Base-by-base conservation (phyloP, 441 rosid genomes). In the Croton laevigatus region DNA sequence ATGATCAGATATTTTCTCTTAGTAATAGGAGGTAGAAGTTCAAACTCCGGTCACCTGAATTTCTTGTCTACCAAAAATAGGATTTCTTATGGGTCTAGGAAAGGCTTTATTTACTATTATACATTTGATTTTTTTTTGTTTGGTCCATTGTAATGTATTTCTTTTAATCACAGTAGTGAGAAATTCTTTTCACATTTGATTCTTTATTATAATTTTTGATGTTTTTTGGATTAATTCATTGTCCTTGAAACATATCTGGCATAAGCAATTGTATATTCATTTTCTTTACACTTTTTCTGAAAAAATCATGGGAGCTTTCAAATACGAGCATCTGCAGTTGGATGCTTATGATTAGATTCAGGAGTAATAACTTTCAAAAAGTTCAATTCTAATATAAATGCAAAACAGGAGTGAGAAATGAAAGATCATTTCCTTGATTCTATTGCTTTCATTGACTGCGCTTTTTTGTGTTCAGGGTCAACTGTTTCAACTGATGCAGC, bases 401-500 rank as follows among this genome's bases (percentile, higher is more conserved):
- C 32, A 27, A 27, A 27, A 27, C 32, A 1, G 1, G 32, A 27
- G 32, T 27, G 32, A 27, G 32, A 27, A 27, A 27, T 27, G 32
- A 27, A 27, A 1, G 32, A 27, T 1, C 44, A 6, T 40, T 40
- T 66, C 38, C 5, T 6, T 48, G 66, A 23, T 9, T 4, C 13
- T 65, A 51, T 60, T 68, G 16, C 72, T 61, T 75, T 65, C 60
- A 60, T 42, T 71, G 62, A 71, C 59, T 44, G 22, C 10, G 6
- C 12, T n/a, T 59, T 73, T 66, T 73, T 75, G 36, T 76, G 63
- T 78, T 49, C 72, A 96, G 99, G 73, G 94, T 73, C 99, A 96
- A 87, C 91, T 96, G 63, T 96, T 93, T 81, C 98, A 88, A 71
- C 76, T 96, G 86, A 91, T 96, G 99, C 93, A 93, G 78, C 98